Evolutionary conservation across 352 stramenopile species (phyloP).

Genomic region (Globisporangium echinulatum): DNA sequence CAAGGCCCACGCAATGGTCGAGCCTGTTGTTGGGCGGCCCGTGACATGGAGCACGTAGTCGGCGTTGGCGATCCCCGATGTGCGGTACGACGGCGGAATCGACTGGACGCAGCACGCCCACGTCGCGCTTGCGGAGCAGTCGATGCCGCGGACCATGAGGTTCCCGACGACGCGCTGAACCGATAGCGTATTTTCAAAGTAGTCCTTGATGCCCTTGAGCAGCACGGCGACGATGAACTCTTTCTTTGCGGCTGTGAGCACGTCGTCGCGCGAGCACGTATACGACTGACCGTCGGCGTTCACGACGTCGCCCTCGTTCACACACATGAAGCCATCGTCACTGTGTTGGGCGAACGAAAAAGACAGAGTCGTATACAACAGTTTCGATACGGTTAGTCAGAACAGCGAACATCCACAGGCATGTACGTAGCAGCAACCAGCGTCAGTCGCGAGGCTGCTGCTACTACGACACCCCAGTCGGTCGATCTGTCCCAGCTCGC

Average conservation of each 20-base stretch:
- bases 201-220: slow-evolving; percentile 51
- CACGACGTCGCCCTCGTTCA: slow-evolving; percentile 37
- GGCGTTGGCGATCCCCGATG: slow-evolving; percentile 45
- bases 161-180: slow-evolving; percentile 67
- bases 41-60: slow-evolving; percentile 81
- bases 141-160: slow-evolving; percentile 49
- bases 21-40: slow-evolving; percentile 53
- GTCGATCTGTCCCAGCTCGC: background rate
- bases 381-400: background rate
- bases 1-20: slow-evolving; percentile 71
- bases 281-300: slow-evolving; percentile 43
- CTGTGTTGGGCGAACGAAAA: slow-evolving; percentile 12
- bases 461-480: too few relatives aligned
- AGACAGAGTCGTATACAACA: too few relatives aligned
- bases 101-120: slow-evolving; percentile 62
- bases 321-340: slow-evolving; percentile 59
- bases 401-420: background rate
- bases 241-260: slow-evolving; percentile 59
- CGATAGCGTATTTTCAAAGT: slow-evolving; percentile 54
- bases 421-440: too few relatives aligned
- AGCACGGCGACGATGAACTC: slow-evolving; percentile 66
- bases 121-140: slow-evolving; percentile 27
- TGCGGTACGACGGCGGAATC: slow-evolving; percentile 44
- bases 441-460: too few relatives aligned
- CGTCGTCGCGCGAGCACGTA: slow-evolving; percentile 40